Conservation (phyloP, 768 basidiomycete species). For the Artomyces pyxidatus region DNA sequence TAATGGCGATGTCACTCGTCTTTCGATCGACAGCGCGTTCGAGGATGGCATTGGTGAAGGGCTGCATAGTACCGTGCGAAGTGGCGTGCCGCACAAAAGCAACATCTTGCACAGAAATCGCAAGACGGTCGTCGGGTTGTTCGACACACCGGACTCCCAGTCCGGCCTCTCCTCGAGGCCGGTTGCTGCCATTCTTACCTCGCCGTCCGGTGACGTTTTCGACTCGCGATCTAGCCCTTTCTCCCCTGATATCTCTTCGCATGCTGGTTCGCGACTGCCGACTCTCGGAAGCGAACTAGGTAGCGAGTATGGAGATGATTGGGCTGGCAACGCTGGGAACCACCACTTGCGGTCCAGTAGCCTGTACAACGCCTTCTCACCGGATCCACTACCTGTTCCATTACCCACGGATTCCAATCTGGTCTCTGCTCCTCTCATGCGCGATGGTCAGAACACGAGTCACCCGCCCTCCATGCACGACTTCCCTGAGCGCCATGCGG, state of each 20-base stretch:
- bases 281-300: conserved; percentile 56
- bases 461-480: too few species aligned
- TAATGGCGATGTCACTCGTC: conserved; percentile 25
- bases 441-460: too few species aligned
- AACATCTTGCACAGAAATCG: conserved; percentile 23
- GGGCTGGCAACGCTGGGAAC: conserved; percentile 28
- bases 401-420: too few species aligned
- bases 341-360: conserved; percentile 48
- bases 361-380: conserved; percentile 37
- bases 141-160: conserved; percentile 29
- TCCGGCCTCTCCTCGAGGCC: neutral
- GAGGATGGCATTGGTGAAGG: conserved; percentile 17
- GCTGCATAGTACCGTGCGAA: conserved; percentile 23
- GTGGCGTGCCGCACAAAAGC: conserved; percentile 5
- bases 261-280: conserved; percentile 15
- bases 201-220: neutral
- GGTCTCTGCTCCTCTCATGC: conserved; percentile 17
- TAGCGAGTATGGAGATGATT: conserved; percentile 41
- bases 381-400: conserved; percentile 15
- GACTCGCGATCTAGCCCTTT: neutral
- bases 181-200: neutral
- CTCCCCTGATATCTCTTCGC: conserved; percentile 1
- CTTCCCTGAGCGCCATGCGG: conserved; percentile 7
- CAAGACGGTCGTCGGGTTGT: conserved; percentile 57
- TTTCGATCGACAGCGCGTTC: conserved; percentile 10